Percentiles rank a stretch among this genome's conserved stretches.
Conservation (phyloP, 176 grass and related monocot species). For the Triticum turgidum region DNA sequence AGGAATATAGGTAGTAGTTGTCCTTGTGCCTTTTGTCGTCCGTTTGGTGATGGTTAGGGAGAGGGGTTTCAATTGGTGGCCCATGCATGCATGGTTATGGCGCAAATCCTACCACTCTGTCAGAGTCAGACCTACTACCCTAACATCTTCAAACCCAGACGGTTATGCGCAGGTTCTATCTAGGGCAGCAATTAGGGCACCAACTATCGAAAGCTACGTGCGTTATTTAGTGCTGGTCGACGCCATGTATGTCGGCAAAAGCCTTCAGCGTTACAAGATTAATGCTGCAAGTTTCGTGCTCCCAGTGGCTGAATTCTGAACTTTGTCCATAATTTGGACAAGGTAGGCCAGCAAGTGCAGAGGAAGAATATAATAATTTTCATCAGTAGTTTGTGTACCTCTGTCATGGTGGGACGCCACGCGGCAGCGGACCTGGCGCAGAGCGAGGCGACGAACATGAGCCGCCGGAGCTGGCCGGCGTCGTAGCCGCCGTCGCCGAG, state of each 20-base stretch:
- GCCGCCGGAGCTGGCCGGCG: slow-evolving; percentile 68
- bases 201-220: slow-evolving; percentile 6
- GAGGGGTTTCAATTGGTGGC: neutral
- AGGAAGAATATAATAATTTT: too few species aligned
- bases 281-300: neutral
- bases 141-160: slow-evolving; percentile 8
- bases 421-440: slow-evolving; percentile 63
- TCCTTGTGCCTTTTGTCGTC: slow-evolving; percentile 1
- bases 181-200: neutral
- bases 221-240: neutral
- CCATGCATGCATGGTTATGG: slow-evolving; percentile 21
- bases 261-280: neutral
- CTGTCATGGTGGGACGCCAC: slow-evolving; percentile 87
- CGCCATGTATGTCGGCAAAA: slow-evolving; percentile 4
- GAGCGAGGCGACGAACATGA: slow-evolving; percentile 80
- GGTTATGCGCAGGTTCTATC: neutral
- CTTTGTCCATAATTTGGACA: neutral
- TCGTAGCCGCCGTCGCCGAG: slow-evolving; percentile 73
- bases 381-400: slow-evolving; percentile 6
- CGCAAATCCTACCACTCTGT: neutral
- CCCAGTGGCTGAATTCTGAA: neutral
- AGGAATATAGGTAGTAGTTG: neutral
- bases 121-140: neutral
- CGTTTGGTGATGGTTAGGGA: neutral
- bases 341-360: neutral